phyloP scores from a whole-genome alignment of 371 early-diverging fungal species.

The Dentiscutata heterogama region DNA sequence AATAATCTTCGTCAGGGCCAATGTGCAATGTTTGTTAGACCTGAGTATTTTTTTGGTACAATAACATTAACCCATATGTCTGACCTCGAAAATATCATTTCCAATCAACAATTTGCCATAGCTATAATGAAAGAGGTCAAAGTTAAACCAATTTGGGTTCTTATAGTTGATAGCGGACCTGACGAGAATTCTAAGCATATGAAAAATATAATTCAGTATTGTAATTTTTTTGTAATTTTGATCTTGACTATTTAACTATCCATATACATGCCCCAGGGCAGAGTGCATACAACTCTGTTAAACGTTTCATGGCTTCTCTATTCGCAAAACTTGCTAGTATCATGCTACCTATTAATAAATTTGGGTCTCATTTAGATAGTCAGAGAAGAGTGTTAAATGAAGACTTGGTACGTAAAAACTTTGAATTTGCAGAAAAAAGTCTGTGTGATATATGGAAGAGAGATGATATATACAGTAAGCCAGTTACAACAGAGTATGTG shows the following conservation, averaged over 20 bases:
- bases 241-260: background rate
- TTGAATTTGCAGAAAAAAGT: background rate
- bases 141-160: too few relatives aligned
- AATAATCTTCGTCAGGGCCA: background rate
- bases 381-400: background rate
- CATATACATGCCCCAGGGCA: background rate
- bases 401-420: background rate
- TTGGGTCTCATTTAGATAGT: background rate
- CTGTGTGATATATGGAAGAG: background rate
- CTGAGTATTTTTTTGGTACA: background rate
- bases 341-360: background rate
- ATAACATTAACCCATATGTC: background rate
- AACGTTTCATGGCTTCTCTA: background rate
- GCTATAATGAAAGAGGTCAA: too few relatives aligned
- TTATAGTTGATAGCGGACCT: too few relatives aligned
- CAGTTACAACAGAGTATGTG: background rate
- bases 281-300: background rate
- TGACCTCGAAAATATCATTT: background rate
- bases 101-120: too few relatives aligned
- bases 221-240: too few relatives aligned
- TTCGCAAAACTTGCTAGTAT: background rate
- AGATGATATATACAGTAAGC: background rate
- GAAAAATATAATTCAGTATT: too few relatives aligned
- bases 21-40: background rate
- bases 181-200: too few relatives aligned